Base-by-base conservation (phyloP, 371 early-diverging fungal species). In the Mortierella sp. region DNA sequence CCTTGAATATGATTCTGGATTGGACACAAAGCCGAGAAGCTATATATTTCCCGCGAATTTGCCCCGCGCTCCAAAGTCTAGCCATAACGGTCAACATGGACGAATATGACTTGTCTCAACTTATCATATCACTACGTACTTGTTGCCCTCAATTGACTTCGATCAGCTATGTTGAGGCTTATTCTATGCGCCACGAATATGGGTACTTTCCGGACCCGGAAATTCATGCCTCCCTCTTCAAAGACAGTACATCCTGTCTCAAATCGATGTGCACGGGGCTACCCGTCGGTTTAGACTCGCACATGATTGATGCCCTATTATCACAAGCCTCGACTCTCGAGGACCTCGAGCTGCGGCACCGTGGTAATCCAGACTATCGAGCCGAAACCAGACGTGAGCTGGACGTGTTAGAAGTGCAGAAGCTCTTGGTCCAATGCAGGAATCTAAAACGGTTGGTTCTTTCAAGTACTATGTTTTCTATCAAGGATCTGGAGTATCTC, bases 21-120 rank as follows among this genome's bases (percentile, higher is more conserved):
- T 65, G 66, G 66, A 39, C 10, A 11, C 66, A 65, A n/a, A 37
- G 39, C 14, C 18, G 12, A 22, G 22, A 9, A 3, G 9, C 55
- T 16, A 1, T 65, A 2, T 40, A 20, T 18, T 6, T 65, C 26
- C 66, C 66, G 1, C n/a, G 37, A 8, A 22, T 52, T 26, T 65
- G 66, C 14, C 66, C 66, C 35, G 66, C 57, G 0, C 55, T 65
- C 9, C 47, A 65, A 51, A 39, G 26, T 35, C 40, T 65, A 9
- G 16, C 40, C 24, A 14, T 65, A 1, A 65, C 40, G 1, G 66
- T 55, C 54, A 55, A 55, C 40, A 39, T 22, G 11, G 66, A 54
- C 39, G 32, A 52, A 20, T 18, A 35, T 24, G 66, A 65, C 24
- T 5, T 65, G 9, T 1, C 22, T 26, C 39, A 55, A 55, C 37